Evolutionary conservation across 2,329 filamentous ascomycete genomes (phyloP), one percentile per base, ranked within the genome.

Genomic region (Claviceps purpurea): DNA sequence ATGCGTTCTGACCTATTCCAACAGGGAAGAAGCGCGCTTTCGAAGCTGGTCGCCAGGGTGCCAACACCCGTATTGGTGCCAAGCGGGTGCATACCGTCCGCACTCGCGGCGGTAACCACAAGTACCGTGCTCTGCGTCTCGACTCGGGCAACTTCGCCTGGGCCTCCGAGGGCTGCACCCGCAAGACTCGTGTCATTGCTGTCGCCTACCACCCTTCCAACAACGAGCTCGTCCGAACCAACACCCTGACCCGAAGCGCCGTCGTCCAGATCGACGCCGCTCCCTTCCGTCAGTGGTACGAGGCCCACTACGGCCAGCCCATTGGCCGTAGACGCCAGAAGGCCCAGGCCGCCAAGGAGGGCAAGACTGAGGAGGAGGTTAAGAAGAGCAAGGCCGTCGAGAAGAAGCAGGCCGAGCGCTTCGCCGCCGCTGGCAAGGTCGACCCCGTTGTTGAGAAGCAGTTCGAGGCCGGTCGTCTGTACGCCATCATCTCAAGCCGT

Each of bases 211-310:
- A 98, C 78, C 94, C 93, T 59, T 96, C 91, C 73, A 98, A 98
- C 90, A 98, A 98, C 89, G 93, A 98, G 80, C 84, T 98, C 66
- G 90, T 98, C 81, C 93, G 93, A 71, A 98, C 93, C 76, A 98
- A 98, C 86, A 97, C 93, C 79, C 83, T 98, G 73, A 98, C 93
- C 82, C 94, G 90, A 79, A 89, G 89, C 70, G 93, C 93, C 77
- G 88, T 98, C 69, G 88, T 98, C 73, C 93, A 98, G 82, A 79
- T 98, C 76, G 93, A 98, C 75, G 93, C 94, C 67, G 89, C 93
- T 60, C 93, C 93, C 64, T 98, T 98, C 88, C 83, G 93, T 73
- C 91, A 97, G 79, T 98, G 93, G 93, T 98, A 95, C 78, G 93
- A 98, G 84, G 89, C 93, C 64, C 93, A 98, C 86, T 98, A 98